Base-by-base conservation (phyloP, 2,329 filamentous ascomycete species). In the Elsinoe necatrix region DNA sequence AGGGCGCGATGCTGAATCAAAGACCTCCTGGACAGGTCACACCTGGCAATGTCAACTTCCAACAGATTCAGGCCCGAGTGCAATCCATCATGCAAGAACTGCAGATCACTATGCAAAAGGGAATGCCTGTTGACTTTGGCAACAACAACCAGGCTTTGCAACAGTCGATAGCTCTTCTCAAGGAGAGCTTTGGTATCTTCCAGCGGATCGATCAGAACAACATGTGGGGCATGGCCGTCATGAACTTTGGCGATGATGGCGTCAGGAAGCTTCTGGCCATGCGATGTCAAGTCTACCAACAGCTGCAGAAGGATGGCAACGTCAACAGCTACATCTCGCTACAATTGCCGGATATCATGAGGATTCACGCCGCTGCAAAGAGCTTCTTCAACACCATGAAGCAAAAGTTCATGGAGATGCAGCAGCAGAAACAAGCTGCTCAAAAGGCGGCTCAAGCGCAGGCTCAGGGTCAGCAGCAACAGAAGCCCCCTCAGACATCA, bases 321-420 rank as follows among this genome's bases (percentile, higher is more conserved):
- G 51, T 68, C 54, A 67, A 64, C 31, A 63, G 61, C 2, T 65
- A 64, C 39, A 59, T 69, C 50, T 64, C 64, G 8, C 56, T 70
- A 2, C 59, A 58, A 12, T 54, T 61, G 27, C 54, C 63, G 34
- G 60, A 67, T 31, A 43, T 69, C 41, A 55, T 57, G 16, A 59
- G 65, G 16, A 60, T 65, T 37, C 62, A 66, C 55, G 47, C 48
- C 2, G 31, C 58, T 4, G 56, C 68, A 20, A 55, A 58, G 20
- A 54, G 54, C 2, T 68, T 66, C 57, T 62, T 68, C 58, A 48
- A 20, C 11, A 64, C 65, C 55, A 58, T 70, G 16, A 65, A 65
- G 61, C 55, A 57, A 8, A 61, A 57, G 31, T 63, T 66, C 54
- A 56, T 62, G 51, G 56, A 59, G 9, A 47, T 57, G 21, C 59